Percentiles rank a stretch among this genome's conserved stretches.
These are phyloP conservation scores for Irpex sp. DNA, from an alignment of 1,284 basidiomycete species.

Conservation along the genomic window DNA sequence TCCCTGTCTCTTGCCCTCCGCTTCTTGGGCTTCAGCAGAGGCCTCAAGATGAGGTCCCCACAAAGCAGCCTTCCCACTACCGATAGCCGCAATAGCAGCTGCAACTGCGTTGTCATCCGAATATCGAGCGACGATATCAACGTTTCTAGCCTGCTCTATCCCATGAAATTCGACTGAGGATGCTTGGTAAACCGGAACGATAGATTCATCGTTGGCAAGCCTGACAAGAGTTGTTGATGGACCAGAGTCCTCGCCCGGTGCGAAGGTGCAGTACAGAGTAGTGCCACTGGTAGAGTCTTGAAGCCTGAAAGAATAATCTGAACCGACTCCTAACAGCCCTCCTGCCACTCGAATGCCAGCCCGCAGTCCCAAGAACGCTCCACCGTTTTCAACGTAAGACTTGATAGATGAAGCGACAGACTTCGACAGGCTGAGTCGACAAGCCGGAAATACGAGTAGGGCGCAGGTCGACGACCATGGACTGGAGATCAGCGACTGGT, in stretches of 20 bases:
- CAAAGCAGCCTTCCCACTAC: conserved; percentile 54
- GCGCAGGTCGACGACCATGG: conserved; percentile 79
- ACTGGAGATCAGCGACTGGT: conserved; percentile 53
- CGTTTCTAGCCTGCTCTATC: conserved; percentile 21
- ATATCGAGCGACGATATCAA: conserved; percentile 34
- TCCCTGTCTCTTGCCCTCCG: conserved; percentile 33
- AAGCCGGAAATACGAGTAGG: conserved; percentile 74
- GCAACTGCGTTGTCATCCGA: conserved; percentile 35
- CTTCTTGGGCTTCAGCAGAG: conserved; percentile 36
- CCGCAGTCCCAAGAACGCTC: conserved; percentile 34
- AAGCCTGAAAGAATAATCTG: conserved; percentile 16
- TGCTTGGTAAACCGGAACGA: background rate
- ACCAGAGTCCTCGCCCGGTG: conserved; percentile 2
- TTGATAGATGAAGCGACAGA: conserved; percentile 48
- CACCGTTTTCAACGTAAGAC: conserved; percentile 67
- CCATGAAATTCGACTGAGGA: conserved; percentile 37
- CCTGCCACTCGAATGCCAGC: conserved; percentile 15
- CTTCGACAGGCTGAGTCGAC: conserved; percentile 48
- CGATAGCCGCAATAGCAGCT: conserved; percentile 47
- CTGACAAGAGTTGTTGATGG: background rate
- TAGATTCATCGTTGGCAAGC: background rate
- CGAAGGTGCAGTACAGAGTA: conserved; percentile 10
- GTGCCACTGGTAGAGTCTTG: conserved; percentile 14
- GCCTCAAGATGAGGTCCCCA: conserved; percentile 68
- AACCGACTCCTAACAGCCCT: conserved; percentile 13